Evolutionary conservation across 345 rosid species (phyloP).

Genomic region (Cardamine chenopodiifolia): DNA sequence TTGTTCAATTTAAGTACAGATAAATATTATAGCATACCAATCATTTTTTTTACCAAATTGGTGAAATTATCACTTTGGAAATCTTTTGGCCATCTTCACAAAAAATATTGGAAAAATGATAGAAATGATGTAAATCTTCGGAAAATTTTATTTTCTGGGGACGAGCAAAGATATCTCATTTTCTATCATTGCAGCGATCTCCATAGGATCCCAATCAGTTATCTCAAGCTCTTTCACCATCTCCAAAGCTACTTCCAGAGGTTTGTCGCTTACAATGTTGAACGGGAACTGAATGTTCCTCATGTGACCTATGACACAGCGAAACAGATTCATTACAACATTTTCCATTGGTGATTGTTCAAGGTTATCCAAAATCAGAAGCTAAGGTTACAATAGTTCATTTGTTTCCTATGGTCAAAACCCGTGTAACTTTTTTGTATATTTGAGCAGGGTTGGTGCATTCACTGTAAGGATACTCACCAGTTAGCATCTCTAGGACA

Average conservation of each 20-base stretch:
- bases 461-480: conserved; percentile 85
- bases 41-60: no score
- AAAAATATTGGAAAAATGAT: not conserved
- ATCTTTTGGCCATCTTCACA: not conserved
- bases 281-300: conserved; percentile 88
- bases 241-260: conserved; percentile 80
- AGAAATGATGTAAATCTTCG: not conserved
- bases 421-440: conserved; percentile 94
- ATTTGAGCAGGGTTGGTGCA: conserved; percentile 93
- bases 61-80: not conserved
- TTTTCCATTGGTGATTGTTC: not conserved
- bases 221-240: conserved; percentile 86
- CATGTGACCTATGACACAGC: conserved; percentile 55
- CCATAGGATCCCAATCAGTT: conserved; percentile 67
- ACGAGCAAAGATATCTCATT: conserved; percentile 68
- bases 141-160: conserved; percentile 40
- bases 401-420: conserved; percentile 30
- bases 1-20: not conserved
- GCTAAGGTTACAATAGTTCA: not conserved
- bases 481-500: conserved; percentile 86
- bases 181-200: conserved; percentile 82
- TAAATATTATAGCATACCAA: not conserved
- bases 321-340: conserved; percentile 15
- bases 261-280: conserved; percentile 68
- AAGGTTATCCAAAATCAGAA: not conserved